Conservation (phyloP, 2,329 filamentous ascomycete genomes). For the Paecilomyces fulvus region DNA sequence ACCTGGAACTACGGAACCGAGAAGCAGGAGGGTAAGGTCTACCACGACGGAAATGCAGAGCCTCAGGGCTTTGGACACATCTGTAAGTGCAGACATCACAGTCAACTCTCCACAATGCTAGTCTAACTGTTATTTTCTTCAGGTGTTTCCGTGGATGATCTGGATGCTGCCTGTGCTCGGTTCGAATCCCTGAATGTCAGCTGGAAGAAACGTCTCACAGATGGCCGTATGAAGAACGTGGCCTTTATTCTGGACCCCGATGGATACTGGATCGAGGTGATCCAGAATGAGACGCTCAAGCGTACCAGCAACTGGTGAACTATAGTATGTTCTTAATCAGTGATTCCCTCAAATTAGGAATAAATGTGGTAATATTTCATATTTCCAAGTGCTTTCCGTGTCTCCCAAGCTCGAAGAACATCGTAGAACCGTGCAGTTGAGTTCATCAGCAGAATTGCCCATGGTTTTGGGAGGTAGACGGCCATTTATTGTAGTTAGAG, state of each 20-base stretch:
- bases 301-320: conserved; percentile 32
- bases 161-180: conserved; percentile 78
- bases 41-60: conserved; percentile 86
- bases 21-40: conserved; percentile 70
- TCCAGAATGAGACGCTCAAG: conserved; percentile 59
- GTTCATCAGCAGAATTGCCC: not conserved
- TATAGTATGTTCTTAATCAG: not conserved
- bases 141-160: conserved; percentile 74
- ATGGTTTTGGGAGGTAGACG: not conserved
- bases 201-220: conserved; percentile 94
- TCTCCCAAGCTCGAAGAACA: not conserved
- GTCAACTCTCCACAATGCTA: not conserved
- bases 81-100: conserved; percentile 46
- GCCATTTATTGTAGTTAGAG: not conserved
- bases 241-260: conserved; percentile 88
- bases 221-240: conserved; percentile 85
- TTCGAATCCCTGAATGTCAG: conserved; percentile 73
- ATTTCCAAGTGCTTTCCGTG: not conserved
- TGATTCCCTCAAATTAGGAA: not conserved
- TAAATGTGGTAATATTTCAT: not conserved
- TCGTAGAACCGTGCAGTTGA: not conserved
- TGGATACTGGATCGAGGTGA: conserved; percentile 65
- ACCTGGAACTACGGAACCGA: conserved; percentile 75
- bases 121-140: conserved; percentile 5
- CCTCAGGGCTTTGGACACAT: conserved; percentile 94